A percentile compares a stretch with the other conserved stretches of the same genome.
Conservation (phyloP, 345 rosid genomes). For the Carallia brachiata region DNA sequence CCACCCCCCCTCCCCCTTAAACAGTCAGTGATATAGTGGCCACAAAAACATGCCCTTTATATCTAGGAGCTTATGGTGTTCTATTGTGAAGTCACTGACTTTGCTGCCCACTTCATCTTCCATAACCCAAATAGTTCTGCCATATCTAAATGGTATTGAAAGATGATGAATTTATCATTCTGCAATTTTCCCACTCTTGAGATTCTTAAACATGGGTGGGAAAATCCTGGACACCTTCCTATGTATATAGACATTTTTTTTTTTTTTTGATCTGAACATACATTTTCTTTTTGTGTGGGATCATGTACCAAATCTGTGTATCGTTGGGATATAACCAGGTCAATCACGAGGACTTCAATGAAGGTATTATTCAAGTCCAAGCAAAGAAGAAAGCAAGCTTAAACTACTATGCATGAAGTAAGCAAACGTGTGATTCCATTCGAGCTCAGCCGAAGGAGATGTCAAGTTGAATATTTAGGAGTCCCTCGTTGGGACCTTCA, state of each 20-base stretch:
- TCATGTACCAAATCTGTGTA: background rate
- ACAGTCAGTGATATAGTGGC: background rate
- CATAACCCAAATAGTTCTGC: background rate
- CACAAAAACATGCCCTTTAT: background rate
- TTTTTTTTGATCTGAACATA: background rate
- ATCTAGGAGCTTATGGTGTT: background rate
- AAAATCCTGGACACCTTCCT: background rate
- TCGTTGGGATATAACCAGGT: slow-evolving; percentile 49
- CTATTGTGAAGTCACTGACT: background rate
- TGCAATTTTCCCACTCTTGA: background rate
- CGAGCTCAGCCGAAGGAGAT: background rate
- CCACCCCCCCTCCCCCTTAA: too few species aligned
- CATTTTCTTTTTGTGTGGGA: background rate
- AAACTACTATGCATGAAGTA: slow-evolving; percentile 76
- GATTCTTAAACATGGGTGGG: background rate
- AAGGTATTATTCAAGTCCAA: slow-evolving; percentile 98
- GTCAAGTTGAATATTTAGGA: background rate
- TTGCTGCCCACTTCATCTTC: background rate
- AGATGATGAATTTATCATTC: background rate
- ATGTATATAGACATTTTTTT: background rate
- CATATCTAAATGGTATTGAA: background rate
- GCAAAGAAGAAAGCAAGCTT: slow-evolving; percentile 99
- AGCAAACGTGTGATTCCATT: background rate
- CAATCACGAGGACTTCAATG: slow-evolving; percentile 97
- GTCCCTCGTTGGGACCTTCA: too few species aligned